A percentile compares a stretch with the other conserved stretches of the same genome.
phyloP scores from a whole-genome alignment of 495 filamentous ascomycete genomes.

The Bathelium albidoporum region DNA sequence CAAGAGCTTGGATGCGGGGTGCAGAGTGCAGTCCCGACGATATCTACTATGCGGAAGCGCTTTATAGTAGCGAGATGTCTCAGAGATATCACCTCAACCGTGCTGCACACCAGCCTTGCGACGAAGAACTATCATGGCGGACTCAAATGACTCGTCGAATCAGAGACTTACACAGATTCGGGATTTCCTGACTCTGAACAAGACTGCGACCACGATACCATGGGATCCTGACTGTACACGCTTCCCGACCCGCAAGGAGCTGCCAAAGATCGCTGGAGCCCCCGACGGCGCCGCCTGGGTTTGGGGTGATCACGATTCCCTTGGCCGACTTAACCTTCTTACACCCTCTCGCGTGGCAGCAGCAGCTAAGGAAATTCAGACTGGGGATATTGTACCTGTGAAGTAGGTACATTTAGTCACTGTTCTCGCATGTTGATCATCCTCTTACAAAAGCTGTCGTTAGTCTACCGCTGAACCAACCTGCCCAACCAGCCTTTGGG shows the following conservation, averaged over 20 bases:
- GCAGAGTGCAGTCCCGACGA: not conserved
- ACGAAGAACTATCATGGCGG: not conserved
- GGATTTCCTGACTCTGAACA: slow-evolving; percentile 35
- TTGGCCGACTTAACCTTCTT: slow-evolving; percentile 49
- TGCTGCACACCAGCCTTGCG: not conserved
- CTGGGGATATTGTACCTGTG: slow-evolving; percentile 38
- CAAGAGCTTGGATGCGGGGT: not conserved
- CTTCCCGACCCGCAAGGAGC: slow-evolving; percentile 44
- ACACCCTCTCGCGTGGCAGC: slow-evolving; percentile 45
- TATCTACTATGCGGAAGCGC: no score
- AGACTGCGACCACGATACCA: slow-evolving; percentile 38
- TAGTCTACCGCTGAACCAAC: slow-evolving; percentile 43
- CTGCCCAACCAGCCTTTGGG: slow-evolving; percentile 41
- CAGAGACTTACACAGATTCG: slow-evolving; percentile 30
- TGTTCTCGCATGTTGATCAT: slow-evolving; percentile 22
- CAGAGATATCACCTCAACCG: not conserved
- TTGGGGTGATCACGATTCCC: slow-evolving; percentile 51
- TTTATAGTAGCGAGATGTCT: not conserved
- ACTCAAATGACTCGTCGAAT: slow-evolving; percentile 15
- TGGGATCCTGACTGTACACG: slow-evolving; percentile 44
- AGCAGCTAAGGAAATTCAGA: slow-evolving; percentile 42
- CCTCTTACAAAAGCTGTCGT: not conserved
- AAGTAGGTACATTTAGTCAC: slow-evolving; percentile 28
- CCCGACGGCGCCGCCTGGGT: slow-evolving; percentile 46
- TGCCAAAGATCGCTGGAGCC: slow-evolving; percentile 35